Conservation (phyloP, 495 filamentous ascomycete genomes). For the Aspergillus bridgeri region DNA sequence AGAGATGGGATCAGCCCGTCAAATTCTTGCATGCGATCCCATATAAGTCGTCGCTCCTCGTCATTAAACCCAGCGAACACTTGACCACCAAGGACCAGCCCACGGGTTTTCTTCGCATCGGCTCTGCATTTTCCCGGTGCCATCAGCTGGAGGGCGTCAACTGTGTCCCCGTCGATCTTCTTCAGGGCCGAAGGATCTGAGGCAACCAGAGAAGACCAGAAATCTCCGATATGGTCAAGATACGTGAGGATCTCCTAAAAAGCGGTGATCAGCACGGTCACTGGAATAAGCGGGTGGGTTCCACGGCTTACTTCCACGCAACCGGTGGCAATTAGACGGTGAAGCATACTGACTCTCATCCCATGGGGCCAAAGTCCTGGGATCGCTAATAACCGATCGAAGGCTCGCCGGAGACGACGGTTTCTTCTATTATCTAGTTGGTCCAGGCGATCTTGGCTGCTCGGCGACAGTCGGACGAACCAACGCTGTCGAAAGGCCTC, state of each 20-base stretch:
- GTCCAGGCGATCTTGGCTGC: slow-evolving; percentile 15
- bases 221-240: background rate
- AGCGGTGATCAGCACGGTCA: background rate
- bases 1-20: slow-evolving; percentile 6
- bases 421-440: background rate
- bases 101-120: background rate
- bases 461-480: slow-evolving; percentile 17
- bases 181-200: background rate
- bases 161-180: background rate
- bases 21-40: background rate
- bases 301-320: background rate
- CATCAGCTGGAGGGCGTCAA: background rate
- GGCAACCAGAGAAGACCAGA: background rate
- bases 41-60: background rate
- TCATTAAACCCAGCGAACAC: background rate
- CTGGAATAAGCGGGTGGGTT: background rate
- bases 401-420: background rate
- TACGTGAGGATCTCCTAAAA: background rate
- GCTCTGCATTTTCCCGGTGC: background rate
- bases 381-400: background rate
- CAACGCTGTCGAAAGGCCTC: slow-evolving; percentile 23
- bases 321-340: background rate
- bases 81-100: background rate
- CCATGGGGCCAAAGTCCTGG: background rate
- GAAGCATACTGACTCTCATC: slow-evolving; percentile 1